phyloP scores from a whole-genome alignment of 2,329 filamentous ascomycete genomes.

The Talaromyces albobiverticillius region DNA sequence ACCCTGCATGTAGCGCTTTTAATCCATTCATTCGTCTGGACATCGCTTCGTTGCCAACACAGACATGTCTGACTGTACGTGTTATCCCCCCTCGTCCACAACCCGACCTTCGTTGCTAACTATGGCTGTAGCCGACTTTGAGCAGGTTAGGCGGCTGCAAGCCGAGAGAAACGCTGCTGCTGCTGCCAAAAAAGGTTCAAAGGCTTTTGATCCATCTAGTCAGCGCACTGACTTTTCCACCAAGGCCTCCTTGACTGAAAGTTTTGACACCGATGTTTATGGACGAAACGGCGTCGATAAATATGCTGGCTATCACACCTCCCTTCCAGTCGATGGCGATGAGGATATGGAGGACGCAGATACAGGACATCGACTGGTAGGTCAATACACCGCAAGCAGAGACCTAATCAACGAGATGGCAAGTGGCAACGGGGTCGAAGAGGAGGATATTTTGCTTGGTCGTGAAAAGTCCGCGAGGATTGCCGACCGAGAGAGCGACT shows the following conservation, averaged over 20 bases:
- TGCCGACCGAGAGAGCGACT: slow-evolving; percentile 89
- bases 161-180: slow-evolving; percentile 84
- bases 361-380: slow-evolving; percentile 75
- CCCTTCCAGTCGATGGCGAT: slow-evolving; percentile 75
- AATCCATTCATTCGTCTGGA: slow-evolving; percentile 27
- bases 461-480: slow-evolving; percentile 90
- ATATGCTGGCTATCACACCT: slow-evolving; percentile 86
- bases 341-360: slow-evolving; percentile 75
- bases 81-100: slow-evolving; percentile 15
- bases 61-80: slow-evolving; percentile 46
- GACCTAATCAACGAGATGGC: slow-evolving; percentile 94
- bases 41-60: slow-evolving; percentile 21
- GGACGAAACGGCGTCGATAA: slow-evolving; percentile 74
- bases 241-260: slow-evolving; percentile 86
- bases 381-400: slow-evolving; percentile 91
- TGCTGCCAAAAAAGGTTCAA: slow-evolving; percentile 75
- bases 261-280: slow-evolving; percentile 84
- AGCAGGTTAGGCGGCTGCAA: slow-evolving; percentile 82
- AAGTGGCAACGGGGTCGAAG: slow-evolving; percentile 77
- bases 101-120: slow-evolving; percentile 22
- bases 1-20: slow-evolving; percentile 35
- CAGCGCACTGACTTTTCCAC: slow-evolving; percentile 81
- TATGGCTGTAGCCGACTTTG: slow-evolving; percentile 66
- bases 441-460: slow-evolving; percentile 83
- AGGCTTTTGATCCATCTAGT: slow-evolving; percentile 71